These are phyloP conservation scores for Elsinoe batatas DNA, from an alignment of 2,329 filamentous ascomycete species.

Conservation along the genomic window DNA sequence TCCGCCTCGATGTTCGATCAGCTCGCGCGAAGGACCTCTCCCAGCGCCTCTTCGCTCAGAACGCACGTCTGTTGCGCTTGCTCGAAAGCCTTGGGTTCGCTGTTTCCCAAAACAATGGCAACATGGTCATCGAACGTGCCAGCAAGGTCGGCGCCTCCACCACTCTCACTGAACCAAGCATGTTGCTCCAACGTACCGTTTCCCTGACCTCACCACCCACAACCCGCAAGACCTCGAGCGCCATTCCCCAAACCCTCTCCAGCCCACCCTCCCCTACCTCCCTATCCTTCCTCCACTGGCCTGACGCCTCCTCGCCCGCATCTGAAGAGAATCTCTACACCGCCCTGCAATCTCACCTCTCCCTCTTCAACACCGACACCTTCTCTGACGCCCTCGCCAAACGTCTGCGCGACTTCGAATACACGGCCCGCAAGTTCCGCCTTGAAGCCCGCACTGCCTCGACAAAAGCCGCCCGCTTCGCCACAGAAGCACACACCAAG, in stretches of 20 bases:
- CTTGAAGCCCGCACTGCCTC: slow-evolving; percentile 75
- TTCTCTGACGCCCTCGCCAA: slow-evolving; percentile 81
- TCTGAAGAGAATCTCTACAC: slow-evolving; percentile 65
- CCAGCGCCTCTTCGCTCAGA: slow-evolving; percentile 70
- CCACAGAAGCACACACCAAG: slow-evolving; percentile 86
- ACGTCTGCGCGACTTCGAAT: slow-evolving; percentile 85
- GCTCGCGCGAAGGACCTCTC: slow-evolving; percentile 72
- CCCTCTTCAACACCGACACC: slow-evolving; percentile 70
- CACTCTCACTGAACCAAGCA: slow-evolving; percentile 31
- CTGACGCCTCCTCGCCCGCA: slow-evolving; percentile 55
- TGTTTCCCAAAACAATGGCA: slow-evolving; percentile 57
- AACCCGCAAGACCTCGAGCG: slow-evolving; percentile 42
- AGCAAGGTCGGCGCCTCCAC: slow-evolving; percentile 46
- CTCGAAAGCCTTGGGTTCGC: slow-evolving; percentile 81
- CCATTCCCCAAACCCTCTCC: slow-evolving; percentile 8
- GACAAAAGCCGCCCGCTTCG: slow-evolving; percentile 70
- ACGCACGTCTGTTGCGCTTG: slow-evolving; percentile 71
- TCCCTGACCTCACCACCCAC: slow-evolving; percentile 50
- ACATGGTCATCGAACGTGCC: slow-evolving; percentile 65
- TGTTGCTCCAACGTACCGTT: slow-evolving; percentile 41
- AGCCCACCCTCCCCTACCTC: slow-evolving; percentile 33
- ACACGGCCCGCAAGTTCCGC: slow-evolving; percentile 85
- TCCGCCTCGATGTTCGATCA: slow-evolving; percentile 59
- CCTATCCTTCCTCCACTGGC: slow-evolving; percentile 72
- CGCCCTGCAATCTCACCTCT: slow-evolving; percentile 61